phyloP scores from a whole-genome alignment of 2,329 filamentous ascomycete genomes.

The Xylaria hypoxylon region DNA sequence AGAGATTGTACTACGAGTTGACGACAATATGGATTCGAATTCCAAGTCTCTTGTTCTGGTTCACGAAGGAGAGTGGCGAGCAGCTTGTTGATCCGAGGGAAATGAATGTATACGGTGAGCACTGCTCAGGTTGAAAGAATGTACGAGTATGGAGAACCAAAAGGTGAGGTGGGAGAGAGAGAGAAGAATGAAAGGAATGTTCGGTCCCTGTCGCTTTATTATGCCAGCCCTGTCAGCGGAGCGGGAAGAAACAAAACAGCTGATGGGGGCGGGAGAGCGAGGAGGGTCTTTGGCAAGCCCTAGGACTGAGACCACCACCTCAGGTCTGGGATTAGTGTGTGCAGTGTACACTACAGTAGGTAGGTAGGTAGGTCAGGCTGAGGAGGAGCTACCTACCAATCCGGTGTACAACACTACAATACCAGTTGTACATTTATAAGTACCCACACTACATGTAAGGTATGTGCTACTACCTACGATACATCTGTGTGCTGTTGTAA shows the following conservation, averaged over 20 bases:
- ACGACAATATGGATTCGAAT: constrained; percentile 14
- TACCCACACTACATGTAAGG: no score
- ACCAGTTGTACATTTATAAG: no score
- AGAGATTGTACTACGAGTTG: neutral
- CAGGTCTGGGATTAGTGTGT: constrained; percentile 10
- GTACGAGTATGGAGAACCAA: constrained; percentile 38
- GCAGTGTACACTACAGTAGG: no score
- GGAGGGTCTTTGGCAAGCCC: constrained; percentile 7
- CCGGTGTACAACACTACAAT: no score
- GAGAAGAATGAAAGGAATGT: constrained; percentile 35
- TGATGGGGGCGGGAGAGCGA: neutral
- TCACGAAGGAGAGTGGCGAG: constrained; percentile 48
- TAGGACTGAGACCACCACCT: constrained; percentile 32
- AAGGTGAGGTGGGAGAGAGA: constrained; percentile 31
- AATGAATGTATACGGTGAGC: constrained; percentile 54
- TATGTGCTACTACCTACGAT: no score
- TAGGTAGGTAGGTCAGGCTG: neutral
- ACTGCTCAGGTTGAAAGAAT: constrained; percentile 52
- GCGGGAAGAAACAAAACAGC: constrained; percentile 11
- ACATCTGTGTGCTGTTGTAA: no score
- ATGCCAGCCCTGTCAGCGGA: constrained; percentile 12
- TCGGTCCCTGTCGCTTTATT: constrained; percentile 36
- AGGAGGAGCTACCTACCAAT: neutral
- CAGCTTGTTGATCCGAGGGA: constrained; percentile 36
- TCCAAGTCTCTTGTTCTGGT: constrained; percentile 27